These are phyloP conservation scores for Ziziphus jujuba DNA, from an alignment of 306 rosid species.

Conservation along the genomic window DNA sequence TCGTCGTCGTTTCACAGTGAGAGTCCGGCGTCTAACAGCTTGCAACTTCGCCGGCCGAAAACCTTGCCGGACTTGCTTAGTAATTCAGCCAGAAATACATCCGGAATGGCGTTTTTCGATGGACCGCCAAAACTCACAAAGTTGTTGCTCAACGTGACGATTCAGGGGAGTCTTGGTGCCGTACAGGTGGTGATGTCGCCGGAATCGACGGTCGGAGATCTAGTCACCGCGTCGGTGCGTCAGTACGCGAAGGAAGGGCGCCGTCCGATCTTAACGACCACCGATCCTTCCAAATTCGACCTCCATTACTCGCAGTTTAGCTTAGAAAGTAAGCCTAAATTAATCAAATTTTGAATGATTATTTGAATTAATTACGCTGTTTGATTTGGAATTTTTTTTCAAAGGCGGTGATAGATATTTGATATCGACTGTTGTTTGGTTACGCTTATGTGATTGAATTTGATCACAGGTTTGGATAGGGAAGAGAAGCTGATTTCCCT, in stretches of 20 bases:
- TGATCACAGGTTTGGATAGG: constrained; percentile 73
- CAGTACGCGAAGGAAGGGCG: constrained; percentile 74
- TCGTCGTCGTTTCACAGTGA: constrained; percentile 66
- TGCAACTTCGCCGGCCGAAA: constrained; percentile 64
- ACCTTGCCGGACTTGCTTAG: constrained; percentile 59
- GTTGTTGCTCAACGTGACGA: constrained; percentile 71
- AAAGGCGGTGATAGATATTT: not conserved
- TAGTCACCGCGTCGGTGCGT: constrained; percentile 45
- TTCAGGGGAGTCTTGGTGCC: constrained; percentile 72
- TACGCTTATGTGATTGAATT: constrained; percentile 3
- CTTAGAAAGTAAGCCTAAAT: constrained; percentile 65
- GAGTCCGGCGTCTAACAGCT: not conserved
- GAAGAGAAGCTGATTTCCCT: constrained; percentile 53
- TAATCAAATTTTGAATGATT: not conserved
- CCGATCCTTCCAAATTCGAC: constrained; percentile 44
- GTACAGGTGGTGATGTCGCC: constrained; percentile 61
- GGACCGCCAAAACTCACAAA: constrained; percentile 55
- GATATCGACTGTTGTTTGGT: constrained; percentile 7
- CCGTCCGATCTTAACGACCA: constrained; percentile 61
- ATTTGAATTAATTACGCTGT: not conserved
- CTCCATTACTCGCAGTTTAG: constrained; percentile 96
- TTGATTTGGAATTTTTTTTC: not conserved
- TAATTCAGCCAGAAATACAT: not conserved
- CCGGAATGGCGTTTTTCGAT: constrained; percentile 20
- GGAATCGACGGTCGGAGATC: constrained; percentile 59